A percentile compares a stretch with the other conserved stretches of the same genome.
Conservation (phyloP, 2,329 filamentous ascomycete species). For the Curvularia sp. region DNA sequence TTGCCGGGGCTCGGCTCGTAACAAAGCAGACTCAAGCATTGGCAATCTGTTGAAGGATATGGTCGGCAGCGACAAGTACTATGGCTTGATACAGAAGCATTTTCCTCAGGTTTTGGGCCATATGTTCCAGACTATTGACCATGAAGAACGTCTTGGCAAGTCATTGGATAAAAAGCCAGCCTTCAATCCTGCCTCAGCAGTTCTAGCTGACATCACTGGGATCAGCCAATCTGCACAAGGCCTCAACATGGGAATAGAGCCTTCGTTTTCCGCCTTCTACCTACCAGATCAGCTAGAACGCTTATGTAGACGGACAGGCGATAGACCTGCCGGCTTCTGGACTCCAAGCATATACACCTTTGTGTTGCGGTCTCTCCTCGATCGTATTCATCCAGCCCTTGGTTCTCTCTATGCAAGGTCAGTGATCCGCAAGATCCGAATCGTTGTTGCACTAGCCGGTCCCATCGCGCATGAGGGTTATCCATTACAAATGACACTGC, state of each 20-base stretch:
- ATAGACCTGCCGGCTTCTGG: slow-evolving; percentile 73
- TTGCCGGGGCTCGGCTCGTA: slow-evolving; percentile 48
- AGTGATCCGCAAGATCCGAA: slow-evolving; percentile 82
- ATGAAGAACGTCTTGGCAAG: slow-evolving; percentile 42
- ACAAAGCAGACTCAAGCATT: slow-evolving; percentile 60
- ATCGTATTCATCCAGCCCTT: slow-evolving; percentile 80
- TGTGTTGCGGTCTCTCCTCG: slow-evolving; percentile 78
- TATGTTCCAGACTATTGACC: slow-evolving; percentile 73
- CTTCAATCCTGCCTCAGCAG: slow-evolving; percentile 67
- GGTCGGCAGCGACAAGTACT: slow-evolving; percentile 71
- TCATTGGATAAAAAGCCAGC: slow-evolving; percentile 65
- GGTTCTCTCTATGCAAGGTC: slow-evolving; percentile 88
- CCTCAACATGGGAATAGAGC: slow-evolving; percentile 82
- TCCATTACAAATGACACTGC: slow-evolving; percentile 87
- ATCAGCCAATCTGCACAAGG: slow-evolving; percentile 70
- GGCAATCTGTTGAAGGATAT: slow-evolving; percentile 73
- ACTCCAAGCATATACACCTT: slow-evolving; percentile 76
- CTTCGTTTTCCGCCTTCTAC: slow-evolving; percentile 80
- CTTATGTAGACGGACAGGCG: slow-evolving; percentile 72
- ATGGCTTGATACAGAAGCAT: slow-evolving; percentile 68
- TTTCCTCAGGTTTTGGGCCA: slow-evolving; percentile 80
- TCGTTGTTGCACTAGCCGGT: slow-evolving; percentile 81
- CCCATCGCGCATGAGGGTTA: slow-evolving; percentile 77
- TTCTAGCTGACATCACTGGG: slow-evolving; percentile 72
- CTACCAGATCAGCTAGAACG: slow-evolving; percentile 77